Conservation (phyloP, 192 early-diverging fungal species). For the Dissophora ornata region DNA sequence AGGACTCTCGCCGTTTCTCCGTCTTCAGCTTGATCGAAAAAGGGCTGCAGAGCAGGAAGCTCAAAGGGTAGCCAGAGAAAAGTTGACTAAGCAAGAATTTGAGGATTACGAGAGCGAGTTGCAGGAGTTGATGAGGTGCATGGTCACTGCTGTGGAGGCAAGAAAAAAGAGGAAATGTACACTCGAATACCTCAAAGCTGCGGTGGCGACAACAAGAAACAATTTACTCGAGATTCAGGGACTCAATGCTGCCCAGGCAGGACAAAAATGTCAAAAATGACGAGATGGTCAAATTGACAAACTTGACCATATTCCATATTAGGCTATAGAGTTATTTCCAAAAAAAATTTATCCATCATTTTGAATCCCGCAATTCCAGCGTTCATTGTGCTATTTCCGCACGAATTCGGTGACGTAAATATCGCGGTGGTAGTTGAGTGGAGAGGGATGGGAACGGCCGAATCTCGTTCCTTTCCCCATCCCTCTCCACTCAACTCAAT, state of each 20-base stretch:
- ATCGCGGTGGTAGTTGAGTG: no score
- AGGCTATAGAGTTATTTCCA: no score
- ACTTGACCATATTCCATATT: no score
- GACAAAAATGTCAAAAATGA: constrained; percentile 3
- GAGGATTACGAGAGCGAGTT: constrained; percentile 1
- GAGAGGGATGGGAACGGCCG: neutral
- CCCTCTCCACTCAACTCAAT: constrained; percentile 4
- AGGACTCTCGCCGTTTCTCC: constrained; percentile 1
- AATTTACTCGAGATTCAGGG: constrained; percentile 12
- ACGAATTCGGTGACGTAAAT: no score
- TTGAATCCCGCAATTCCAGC: no score
- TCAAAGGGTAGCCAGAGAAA: constrained; percentile 2
- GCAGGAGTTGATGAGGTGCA: neutral
- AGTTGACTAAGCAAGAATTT: neutral
- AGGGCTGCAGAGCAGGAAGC: constrained; percentile 1
- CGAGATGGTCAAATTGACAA: no score
- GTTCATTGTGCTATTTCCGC: no score
- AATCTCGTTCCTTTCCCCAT: neutral
- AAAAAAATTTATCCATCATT: no score
- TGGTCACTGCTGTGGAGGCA: neutral
- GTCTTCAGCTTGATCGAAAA: neutral
- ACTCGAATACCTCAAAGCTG: neutral
- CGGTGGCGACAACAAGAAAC: neutral
- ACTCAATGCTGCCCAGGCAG: neutral
- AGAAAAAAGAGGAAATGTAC: constrained; percentile 18